A percentile compares a stretch with the other conserved stretches of the same genome.
phyloP scores from a whole-genome alignment of 2,329 filamentous ascomycete species.

The Trichoderma sp. region DNA sequence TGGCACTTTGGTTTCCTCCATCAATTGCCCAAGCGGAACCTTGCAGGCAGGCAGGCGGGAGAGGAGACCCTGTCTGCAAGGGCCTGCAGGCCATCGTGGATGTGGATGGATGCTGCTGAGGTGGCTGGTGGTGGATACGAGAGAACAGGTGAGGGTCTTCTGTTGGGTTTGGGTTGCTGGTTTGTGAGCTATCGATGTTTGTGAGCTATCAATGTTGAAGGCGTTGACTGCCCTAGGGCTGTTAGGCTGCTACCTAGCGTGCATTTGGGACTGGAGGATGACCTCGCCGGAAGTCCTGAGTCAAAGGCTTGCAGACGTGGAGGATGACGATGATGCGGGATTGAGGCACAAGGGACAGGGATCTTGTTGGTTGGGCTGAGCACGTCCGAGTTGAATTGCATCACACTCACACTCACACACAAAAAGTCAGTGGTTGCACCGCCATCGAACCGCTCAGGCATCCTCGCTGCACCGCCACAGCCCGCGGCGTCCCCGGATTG shows the following conservation, averaged over 20 bases:
- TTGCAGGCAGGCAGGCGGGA: not conserved
- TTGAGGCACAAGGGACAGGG: not conserved
- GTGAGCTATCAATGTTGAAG: not conserved
- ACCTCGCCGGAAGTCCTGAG: not conserved
- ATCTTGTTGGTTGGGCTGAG: slow-evolving; percentile 14
- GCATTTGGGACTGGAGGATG: not conserved
- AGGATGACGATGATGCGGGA: no score
- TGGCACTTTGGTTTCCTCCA: no score
- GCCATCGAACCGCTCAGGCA: slow-evolving; percentile 1
- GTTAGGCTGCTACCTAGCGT: slow-evolving; percentile 7
- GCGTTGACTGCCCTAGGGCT: not conserved
- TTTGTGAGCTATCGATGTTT: not conserved
- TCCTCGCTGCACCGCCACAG: slow-evolving; percentile 18
- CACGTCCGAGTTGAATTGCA: not conserved
- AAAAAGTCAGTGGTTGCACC: slow-evolving; percentile 3
- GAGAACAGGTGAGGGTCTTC: no score
- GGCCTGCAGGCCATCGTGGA: not conserved
- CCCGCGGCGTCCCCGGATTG: not conserved
- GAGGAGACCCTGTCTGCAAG: no score
- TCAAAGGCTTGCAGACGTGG: not conserved
- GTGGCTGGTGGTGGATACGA: slow-evolving; percentile 19
- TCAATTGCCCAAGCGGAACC: not conserved
- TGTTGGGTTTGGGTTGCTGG: not conserved
- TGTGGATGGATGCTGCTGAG: slow-evolving; percentile 5
- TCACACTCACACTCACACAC: no score